Evolutionary conservation across 345 rosid species (phyloP), one percentile per base, ranked within the genome.

Genomic region (Cardiospermum halicacabum): DNA sequence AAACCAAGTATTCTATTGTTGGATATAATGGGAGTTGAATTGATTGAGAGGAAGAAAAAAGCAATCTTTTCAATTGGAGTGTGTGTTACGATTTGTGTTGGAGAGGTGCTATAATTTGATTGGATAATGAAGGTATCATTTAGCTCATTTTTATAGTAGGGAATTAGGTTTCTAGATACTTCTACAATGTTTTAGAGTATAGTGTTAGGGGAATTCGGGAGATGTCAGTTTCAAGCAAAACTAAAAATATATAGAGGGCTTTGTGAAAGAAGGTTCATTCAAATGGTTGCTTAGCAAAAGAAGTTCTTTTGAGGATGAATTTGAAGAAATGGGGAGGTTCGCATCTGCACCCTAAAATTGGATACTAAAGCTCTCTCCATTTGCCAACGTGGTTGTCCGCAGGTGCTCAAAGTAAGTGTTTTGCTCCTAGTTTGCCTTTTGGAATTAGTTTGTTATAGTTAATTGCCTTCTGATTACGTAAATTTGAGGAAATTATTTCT

Each of bases 341-440:
- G 96, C 95, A 22, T 84, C 90, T 37, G 82, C 86, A 28, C 62
- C 63, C 47, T 70, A 63, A 51, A 91, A 86, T 73, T 94, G 97
- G 96, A 91, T 94, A 43, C 69, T 76, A 9, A 96, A 87, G 81
- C 91, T 94, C 53, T 91, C 99, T 69, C 89, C 97, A 1, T 40
- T 84, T 7, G 92, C 99, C 7, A 91, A 94, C 72, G 68, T 89
- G 10, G 76, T 94, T 66, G 95, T 91, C 43, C 95, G 93, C 48
- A 84, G 91, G 74, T 94, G 97, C 75, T 89, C 93, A 28, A 87
- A 91, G 99, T 94, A 85, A 80, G 97, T 75, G n/a, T 32, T 56
- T 12, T 51, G 53, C 37, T 42, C 57, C 25, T 68, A 10, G 7
- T 13, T 40, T 31, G 22, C 22, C 5, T 10, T 65, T 6, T 43